Percentiles rank a stretch among this genome's conserved stretches.
phyloP scores from a whole-genome alignment of 345 rosid genomes.

The Populus alba region DNA sequence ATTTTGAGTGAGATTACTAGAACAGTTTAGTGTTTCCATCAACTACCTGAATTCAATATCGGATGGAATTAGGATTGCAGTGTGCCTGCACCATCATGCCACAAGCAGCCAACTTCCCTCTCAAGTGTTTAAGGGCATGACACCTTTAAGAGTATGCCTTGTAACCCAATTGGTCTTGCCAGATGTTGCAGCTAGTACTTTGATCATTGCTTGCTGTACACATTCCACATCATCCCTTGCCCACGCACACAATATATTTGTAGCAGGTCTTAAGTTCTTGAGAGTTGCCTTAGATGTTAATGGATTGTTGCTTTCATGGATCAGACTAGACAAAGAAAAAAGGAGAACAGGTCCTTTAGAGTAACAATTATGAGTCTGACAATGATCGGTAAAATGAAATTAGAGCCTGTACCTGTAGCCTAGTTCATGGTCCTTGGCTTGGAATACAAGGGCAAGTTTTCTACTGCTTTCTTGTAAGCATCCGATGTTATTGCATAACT shows the following conservation, averaged over 20 bases:
- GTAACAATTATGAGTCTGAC: conserved; percentile 45
- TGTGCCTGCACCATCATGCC: conserved; percentile 46
- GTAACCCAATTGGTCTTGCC: conserved; percentile 42
- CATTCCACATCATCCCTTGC: conserved; percentile 47
- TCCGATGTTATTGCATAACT: conserved; percentile 56
- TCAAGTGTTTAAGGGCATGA: conserved; percentile 57
- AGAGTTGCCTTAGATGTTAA: not conserved
- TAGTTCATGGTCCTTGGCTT: conserved; percentile 37
- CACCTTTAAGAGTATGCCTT: conserved; percentile 59
- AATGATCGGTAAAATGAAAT: conserved; percentile 52
- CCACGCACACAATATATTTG: conserved; percentile 47
- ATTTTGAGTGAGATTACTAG: not conserved
- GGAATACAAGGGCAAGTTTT: conserved; percentile 44
- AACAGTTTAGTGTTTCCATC: not conserved
- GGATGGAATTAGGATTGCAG: conserved; percentile 33
- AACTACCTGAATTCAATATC: conserved; percentile 61
- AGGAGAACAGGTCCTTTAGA: conserved; percentile 55
- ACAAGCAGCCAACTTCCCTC: conserved; percentile 36
- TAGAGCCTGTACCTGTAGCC: conserved; percentile 51
- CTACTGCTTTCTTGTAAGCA: conserved; percentile 44
- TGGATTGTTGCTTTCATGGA: conserved; percentile 19
- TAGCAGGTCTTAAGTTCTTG: not conserved
- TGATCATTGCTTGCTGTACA: conserved; percentile 48
- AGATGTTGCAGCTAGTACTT: conserved; percentile 42
- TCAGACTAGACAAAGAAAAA: conserved; percentile 46